phyloP scores from a whole-genome alignment of 768 basidiomycete genomes.

The Candolleomyces efflorescens region DNA sequence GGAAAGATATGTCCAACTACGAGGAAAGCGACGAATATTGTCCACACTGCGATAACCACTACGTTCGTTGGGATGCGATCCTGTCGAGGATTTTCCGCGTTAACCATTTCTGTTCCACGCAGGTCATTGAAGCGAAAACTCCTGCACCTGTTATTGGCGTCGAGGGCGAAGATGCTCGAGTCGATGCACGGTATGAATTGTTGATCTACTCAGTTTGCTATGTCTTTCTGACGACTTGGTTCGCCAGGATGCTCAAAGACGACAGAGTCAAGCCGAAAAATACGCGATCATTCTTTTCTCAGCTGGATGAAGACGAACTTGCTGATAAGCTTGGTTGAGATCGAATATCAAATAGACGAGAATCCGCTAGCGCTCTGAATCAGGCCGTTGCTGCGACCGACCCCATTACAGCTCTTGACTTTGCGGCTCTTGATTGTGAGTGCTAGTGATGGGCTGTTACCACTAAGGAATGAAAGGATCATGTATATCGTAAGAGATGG shows the following conservation, averaged over 20 bases:
- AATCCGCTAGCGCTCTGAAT: not conserved
- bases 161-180: conserved; percentile 86
- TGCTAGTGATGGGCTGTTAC: too few species aligned
- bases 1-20: conserved; percentile 89
- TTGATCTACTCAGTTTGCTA: not conserved
- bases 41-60: conserved; percentile 98
- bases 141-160: conserved; percentile 82
- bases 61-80: conserved; percentile 52
- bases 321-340: conserved; percentile 46
- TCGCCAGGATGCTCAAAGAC: conserved; percentile 80
- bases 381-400: too few species aligned
- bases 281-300: conserved; percentile 43
- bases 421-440: too few species aligned
- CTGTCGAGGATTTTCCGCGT: not conserved
- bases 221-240: not conserved
- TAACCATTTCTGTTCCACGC: not conserved
- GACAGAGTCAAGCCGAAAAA: conserved; percentile 62
- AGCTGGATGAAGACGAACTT: conserved; percentile 34
- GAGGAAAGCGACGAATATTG: conserved; percentile 99
- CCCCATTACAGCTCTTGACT: too few species aligned
- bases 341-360: too few species aligned
- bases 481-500: too few species aligned
- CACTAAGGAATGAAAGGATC: too few species aligned
- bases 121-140: conserved; percentile 93
- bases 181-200: conserved; percentile 71